phyloP scores from a whole-genome alignment of 306 rosid species.

The Quercus mongolica region DNA sequence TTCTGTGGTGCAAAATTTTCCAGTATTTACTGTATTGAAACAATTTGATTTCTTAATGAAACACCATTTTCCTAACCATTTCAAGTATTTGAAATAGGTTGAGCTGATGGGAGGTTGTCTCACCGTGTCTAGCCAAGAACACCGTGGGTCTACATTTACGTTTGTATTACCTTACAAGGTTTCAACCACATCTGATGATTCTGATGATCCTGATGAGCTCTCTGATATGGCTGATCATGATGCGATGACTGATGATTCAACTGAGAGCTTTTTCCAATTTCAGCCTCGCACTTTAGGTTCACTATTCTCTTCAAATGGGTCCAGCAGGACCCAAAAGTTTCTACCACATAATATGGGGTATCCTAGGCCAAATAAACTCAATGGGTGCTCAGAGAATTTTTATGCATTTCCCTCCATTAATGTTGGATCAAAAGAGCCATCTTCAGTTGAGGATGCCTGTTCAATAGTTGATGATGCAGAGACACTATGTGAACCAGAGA shows the following conservation, averaged over 20 bases:
- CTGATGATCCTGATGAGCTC: constrained; percentile 72
- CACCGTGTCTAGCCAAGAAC: constrained; percentile 81
- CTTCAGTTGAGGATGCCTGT: constrained; percentile 41
- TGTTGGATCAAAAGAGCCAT: constrained; percentile 25
- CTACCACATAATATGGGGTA: constrained; percentile 43
- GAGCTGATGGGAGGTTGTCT: constrained; percentile 92
- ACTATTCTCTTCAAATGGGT: constrained; percentile 69
- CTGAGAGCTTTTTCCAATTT: constrained; percentile 82
- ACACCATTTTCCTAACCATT: background rate
- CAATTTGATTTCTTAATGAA: background rate
- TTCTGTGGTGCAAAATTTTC: background rate
- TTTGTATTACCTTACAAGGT: constrained; percentile 87
- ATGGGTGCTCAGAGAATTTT: constrained; percentile 40
- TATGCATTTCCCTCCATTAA: constrained; percentile 32
- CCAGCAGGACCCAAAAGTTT: constrained; percentile 48
- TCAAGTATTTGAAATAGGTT: constrained; percentile 53
- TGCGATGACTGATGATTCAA: constrained; percentile 42
- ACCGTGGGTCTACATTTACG: constrained; percentile 81
- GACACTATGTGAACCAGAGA: constrained; percentile 36
- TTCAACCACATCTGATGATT: constrained; percentile 45
- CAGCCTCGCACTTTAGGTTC: constrained; percentile 86
- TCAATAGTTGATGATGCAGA: constrained; percentile 35
- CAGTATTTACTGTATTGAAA: background rate
- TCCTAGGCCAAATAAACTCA: constrained; percentile 44
- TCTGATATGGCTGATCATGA: constrained; percentile 58